Conservation (phyloP, 129 eudicot genomes). For the Scalesia atractyloides region DNA sequence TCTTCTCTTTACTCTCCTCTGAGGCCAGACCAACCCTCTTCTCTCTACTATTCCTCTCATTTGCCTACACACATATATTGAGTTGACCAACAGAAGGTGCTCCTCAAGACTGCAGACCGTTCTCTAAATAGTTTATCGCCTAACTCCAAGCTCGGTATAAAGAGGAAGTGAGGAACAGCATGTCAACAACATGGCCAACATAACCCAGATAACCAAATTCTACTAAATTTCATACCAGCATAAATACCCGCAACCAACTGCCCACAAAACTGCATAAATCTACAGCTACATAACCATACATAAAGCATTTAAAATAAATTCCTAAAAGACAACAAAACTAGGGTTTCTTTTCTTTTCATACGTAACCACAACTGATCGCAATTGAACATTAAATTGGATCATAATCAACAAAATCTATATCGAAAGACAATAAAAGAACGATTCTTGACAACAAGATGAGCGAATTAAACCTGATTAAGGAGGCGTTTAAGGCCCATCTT, state of each 20-base stretch:
- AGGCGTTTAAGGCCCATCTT: conserved; percentile 41
- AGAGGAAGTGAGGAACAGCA: no score
- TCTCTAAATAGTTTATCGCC: no score
- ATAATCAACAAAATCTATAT: conserved; percentile 1
- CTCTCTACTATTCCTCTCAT: no score
- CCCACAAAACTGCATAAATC: neutral
- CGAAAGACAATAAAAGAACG: neutral
- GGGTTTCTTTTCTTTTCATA: conserved; percentile 21
- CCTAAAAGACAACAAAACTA: conserved; percentile 14
- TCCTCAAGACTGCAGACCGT: no score
- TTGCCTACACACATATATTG: no score
- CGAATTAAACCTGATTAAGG: conserved; percentile 33
- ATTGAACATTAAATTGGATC: conserved; percentile 3
- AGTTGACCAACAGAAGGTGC: no score
- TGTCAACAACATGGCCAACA: no score
- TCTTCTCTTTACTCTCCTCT: no score
- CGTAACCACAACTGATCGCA: conserved; percentile 6
- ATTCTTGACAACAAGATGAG: conserved; percentile 5
- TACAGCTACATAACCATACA: neutral
- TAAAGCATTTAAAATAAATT: neutral
- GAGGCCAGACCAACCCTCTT: no score
- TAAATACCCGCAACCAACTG: neutral
- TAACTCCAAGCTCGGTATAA: no score
- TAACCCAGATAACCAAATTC: no score
- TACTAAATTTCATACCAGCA: no score